These are phyloP conservation scores for Melampsora abietis-canadensis DNA, from an alignment of 1,284 basidiomycete genomes.

Conservation along the genomic window DNA sequence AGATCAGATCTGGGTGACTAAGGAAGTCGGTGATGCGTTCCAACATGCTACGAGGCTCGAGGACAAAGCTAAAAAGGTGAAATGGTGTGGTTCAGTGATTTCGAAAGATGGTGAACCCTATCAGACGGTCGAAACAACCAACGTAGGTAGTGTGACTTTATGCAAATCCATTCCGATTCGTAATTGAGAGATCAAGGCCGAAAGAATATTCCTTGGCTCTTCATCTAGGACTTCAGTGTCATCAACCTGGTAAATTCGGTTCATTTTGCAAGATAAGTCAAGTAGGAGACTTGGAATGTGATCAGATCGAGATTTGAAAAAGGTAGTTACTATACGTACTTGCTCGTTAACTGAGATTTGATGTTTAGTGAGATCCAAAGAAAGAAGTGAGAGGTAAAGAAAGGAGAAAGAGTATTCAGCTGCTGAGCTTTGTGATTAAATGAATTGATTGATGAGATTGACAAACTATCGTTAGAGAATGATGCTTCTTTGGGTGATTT, in stretches of 20 bases:
- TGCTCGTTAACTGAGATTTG: no score
- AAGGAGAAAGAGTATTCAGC: no score
- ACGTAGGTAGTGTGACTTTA: constrained; percentile 65
- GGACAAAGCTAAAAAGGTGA: constrained; percentile 76
- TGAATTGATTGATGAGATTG: no score
- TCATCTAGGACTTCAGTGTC: constrained; percentile 55
- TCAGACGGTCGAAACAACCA: constrained; percentile 5
- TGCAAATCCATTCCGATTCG: constrained; percentile 90
- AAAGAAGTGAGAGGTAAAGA: no score
- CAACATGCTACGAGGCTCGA: constrained; percentile 87
- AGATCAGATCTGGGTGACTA: constrained; percentile 96
- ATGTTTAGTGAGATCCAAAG: no score
- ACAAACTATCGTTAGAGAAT: no score
- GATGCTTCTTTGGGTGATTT: no score
- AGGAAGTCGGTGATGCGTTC: constrained; percentile 98
- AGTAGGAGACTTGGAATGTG: no score
- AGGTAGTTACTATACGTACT: no score
- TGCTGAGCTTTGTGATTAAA: no score
- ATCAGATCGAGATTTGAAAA: no score
- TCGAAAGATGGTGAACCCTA: background rate
- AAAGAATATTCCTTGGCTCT: constrained; percentile 55
- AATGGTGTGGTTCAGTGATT: background rate
- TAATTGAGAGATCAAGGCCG: constrained; percentile 72
- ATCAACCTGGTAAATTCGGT: constrained; percentile 46
- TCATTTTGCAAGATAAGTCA: no score